Base-by-base conservation (phyloP, 495 filamentous ascomycete species). In the Aspergillus bridgeri region DNA sequence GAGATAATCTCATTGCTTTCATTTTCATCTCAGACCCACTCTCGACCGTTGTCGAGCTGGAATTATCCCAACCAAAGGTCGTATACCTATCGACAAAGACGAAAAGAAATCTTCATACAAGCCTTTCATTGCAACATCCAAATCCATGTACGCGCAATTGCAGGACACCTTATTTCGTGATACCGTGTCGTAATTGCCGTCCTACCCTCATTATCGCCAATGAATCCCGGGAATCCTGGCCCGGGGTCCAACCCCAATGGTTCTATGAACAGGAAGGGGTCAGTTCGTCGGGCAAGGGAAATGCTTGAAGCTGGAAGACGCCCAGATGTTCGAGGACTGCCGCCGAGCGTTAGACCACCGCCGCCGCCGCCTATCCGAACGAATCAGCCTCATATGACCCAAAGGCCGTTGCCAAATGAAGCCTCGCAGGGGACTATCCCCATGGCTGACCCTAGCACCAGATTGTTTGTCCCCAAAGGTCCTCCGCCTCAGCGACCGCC, bases 401-500 rank as follows among this genome's bases (percentile, higher is more conserved):
- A 71, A 61, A 75, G 72, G 65, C 73, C 77, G 45, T 75, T 79
- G 15, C 73, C 81, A 9, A 62, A 76, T 57, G 67, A 78, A 29
- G 65, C 76, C 23, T 65, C 59, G 48, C 73, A 54, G 65, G 60
- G 50, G 47, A 66, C 58, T 21, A 61, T 60, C 47, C 67, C 58
- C 20, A 61, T 60, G 65, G 65, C 68, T 52, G 72, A 62, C 60
- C 73, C 61, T 60, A 71, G 67, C 49, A 64, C 63, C 51, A 64
- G 78, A 62, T 77, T 81, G 61, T 70, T 79, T 23, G 63, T 67
- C 5, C 79, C 80, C 7, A 73, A 77, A 57, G 82, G 81, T 27
- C 79, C 81, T 60, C 81, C 86, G 44, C 88, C 88, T 11, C 83
- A 83, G 68, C 79, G 88, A 59, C 89, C 89, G 21, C 84, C 83